phyloP scores from a whole-genome alignment of 352 stramenopile species.

The Pythium utonaiense region DNA sequence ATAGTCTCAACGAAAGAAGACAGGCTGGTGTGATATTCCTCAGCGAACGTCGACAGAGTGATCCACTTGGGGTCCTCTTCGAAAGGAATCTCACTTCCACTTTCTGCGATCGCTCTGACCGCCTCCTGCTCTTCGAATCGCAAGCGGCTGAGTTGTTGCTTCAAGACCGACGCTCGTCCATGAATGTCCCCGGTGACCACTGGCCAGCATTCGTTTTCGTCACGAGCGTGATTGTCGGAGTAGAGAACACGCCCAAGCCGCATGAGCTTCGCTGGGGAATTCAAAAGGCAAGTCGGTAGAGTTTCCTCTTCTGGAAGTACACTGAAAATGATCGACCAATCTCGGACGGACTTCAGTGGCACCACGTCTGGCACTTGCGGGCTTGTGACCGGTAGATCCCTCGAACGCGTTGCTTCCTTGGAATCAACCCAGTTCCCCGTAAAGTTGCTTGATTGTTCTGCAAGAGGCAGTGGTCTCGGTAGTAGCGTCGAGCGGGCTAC shows the following conservation, averaged over 20 bases:
- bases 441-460: neutral
- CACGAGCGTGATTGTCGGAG: neutral
- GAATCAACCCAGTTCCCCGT: neutral
- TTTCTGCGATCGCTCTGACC: neutral
- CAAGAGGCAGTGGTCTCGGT: neutral
- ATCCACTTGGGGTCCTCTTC: neutral
- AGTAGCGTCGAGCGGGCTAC: neutral
- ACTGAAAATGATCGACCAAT: constrained; percentile 13
- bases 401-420: neutral
- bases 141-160: neutral
- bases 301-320: constrained; percentile 10
- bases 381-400: neutral
- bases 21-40: constrained; percentile 1
- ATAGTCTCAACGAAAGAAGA: neutral
- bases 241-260: neutral
- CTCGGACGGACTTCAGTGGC: neutral
- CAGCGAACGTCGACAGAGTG: neutral
- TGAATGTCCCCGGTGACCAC: neutral
- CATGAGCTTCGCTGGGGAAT: neutral
- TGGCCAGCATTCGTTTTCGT: neutral
- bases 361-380: neutral
- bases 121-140: constrained; percentile 5
- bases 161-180: neutral
- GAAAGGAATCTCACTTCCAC: neutral
- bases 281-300: neutral